A percentile compares a stretch with the other conserved stretches of the same genome.
phyloP scores from a whole-genome alignment of 495 filamentous ascomycete genomes.

The Cercophora newfieldiana region DNA sequence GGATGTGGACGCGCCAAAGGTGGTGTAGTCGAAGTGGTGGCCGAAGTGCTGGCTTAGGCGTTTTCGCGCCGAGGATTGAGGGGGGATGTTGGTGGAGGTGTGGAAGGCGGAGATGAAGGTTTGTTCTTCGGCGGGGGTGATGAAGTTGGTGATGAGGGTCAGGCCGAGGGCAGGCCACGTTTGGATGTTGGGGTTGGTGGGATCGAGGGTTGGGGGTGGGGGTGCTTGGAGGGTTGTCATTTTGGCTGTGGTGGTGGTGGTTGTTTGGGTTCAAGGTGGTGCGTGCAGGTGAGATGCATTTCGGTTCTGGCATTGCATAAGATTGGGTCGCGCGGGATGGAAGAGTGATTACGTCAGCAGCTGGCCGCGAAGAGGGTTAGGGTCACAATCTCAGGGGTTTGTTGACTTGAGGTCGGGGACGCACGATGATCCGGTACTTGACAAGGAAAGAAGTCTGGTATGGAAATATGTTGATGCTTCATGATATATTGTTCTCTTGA shows the following conservation, averaged over 20 bases:
- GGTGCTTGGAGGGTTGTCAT: neutral
- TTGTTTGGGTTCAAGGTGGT: too few species aligned
- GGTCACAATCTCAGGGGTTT: too few species aligned
- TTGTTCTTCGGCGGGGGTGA: conserved; percentile 27
- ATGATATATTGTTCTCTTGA: too few species aligned
- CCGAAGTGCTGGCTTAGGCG: conserved; percentile 35
- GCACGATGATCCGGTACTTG: too few species aligned
- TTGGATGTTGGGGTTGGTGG: conserved; percentile 23
- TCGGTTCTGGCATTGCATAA: too few species aligned
- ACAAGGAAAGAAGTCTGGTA: too few species aligned
- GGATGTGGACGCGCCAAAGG: conserved; percentile 31
- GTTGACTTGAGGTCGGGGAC: too few species aligned
- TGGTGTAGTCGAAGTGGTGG: conserved; percentile 39
- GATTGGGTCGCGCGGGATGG: too few species aligned
- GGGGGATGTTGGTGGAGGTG: conserved; percentile 10
- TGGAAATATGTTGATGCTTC: too few species aligned
- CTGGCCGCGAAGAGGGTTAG: too few species aligned
- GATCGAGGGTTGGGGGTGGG: conserved; percentile 15
- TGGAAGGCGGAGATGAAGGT: conserved; percentile 33
- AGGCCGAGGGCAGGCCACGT: conserved; percentile 30
- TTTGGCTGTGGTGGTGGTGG: neutral
- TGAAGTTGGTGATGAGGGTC: conserved; percentile 32
- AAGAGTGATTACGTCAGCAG: too few species aligned
- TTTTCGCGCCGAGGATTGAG: conserved; percentile 14
- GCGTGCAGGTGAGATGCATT: too few species aligned